phyloP scores from a whole-genome alignment of 2,329 filamentous ascomycete genomes.

The Colletotrichum sp. region DNA sequence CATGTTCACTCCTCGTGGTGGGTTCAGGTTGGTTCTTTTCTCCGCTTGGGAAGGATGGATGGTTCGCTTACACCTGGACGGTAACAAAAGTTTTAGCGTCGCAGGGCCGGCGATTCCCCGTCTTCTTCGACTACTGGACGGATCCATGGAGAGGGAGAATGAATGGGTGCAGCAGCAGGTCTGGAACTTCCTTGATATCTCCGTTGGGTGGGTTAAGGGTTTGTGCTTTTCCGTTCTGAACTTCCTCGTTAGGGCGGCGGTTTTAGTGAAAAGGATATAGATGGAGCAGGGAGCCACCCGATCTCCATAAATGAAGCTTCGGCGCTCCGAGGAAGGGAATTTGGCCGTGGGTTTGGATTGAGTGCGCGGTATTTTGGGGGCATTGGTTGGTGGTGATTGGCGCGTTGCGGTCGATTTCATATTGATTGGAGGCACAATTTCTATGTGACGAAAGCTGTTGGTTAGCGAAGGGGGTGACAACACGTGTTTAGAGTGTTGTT shows the following conservation, averaged over 20 bases:
- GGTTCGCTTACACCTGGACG: neutral
- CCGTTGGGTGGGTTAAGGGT: neutral
- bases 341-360: neutral
- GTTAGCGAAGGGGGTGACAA: neutral
- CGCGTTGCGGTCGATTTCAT: neutral
- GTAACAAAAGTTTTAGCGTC: neutral
- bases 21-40: neutral
- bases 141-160: neutral
- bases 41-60: neutral
- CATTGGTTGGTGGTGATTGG: neutral
- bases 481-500: neutral
- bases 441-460: neutral
- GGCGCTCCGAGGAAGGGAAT: neutral
- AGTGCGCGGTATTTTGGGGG: neutral
- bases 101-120: neutral
- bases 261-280: neutral
- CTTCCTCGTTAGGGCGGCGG: neutral
- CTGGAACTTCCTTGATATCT: neutral
- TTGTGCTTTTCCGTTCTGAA: neutral
- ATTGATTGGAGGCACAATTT: neutral
- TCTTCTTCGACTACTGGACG: neutral
- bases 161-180: neutral
- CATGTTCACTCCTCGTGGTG: neutral
- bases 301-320: neutral
- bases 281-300: neutral